These are phyloP conservation scores for Candida coquimbonensis DNA, from an alignment of 805 yeast genomes.

Conservation along the genomic window DNA sequence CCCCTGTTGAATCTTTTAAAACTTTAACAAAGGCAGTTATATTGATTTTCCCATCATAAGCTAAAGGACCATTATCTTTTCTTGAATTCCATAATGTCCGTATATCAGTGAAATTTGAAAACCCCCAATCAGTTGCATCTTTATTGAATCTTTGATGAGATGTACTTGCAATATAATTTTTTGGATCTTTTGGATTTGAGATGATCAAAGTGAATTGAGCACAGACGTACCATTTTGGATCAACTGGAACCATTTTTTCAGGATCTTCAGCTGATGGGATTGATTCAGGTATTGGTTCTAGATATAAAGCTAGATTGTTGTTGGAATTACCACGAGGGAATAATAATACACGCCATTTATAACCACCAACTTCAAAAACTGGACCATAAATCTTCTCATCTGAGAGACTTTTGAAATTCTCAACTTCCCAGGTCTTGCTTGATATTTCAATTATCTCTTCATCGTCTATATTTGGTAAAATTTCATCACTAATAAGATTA, in stretches of 20 bases:
- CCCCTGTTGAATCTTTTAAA: slow-evolving; percentile 87
- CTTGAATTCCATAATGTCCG: slow-evolving; percentile 22
- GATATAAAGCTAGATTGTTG: slow-evolving; percentile 59
- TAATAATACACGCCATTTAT: slow-evolving; percentile 61
- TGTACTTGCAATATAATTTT: slow-evolving; percentile 48
- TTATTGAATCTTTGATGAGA: slow-evolving; percentile 76
- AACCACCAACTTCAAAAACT: slow-evolving; percentile 50
- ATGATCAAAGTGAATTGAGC: slow-evolving; percentile 82
- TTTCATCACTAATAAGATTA: slow-evolving; percentile 10
- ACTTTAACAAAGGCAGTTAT: slow-evolving; percentile 73
- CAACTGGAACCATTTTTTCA: slow-evolving; percentile 24
- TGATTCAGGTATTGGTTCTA: slow-evolving; percentile 49
- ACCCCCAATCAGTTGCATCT: slow-evolving; percentile 93
- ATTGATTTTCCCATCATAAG: slow-evolving; percentile 50
- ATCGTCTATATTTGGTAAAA: slow-evolving; percentile 23
- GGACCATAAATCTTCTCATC: slow-evolving; percentile 31
- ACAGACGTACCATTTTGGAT: slow-evolving; percentile 75
- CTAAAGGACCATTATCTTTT: slow-evolving; percentile 29
- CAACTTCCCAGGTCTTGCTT: slow-evolving; percentile 33
- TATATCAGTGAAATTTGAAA: slow-evolving; percentile 65
- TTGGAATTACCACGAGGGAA: slow-evolving; percentile 72
- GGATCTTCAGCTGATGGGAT: slow-evolving; percentile 15
- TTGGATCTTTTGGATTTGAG: slow-evolving; percentile 73
- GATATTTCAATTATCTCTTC: slow-evolving; percentile 26
- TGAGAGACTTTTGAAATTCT: slow-evolving; percentile 22